These are phyloP conservation scores for Remersonia thermophila DNA, from an alignment of 2,329 filamentous ascomycete species.

Conservation along the genomic window DNA sequence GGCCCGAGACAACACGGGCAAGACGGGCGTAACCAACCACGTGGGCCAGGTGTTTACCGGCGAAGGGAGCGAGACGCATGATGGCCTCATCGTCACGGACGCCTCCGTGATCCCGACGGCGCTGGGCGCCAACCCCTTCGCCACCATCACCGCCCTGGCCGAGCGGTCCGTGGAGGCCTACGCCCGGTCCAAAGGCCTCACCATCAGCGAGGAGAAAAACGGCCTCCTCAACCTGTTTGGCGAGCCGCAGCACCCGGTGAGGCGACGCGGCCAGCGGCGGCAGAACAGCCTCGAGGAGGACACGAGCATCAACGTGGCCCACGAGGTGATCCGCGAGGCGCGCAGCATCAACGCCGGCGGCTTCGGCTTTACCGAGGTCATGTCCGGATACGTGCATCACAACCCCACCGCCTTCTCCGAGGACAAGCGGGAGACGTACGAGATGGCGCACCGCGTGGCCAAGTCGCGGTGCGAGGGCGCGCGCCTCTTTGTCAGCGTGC, in stretches of 20 bases:
- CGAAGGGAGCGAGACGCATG: conserved; percentile 35
- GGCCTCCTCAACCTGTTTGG: conserved; percentile 42
- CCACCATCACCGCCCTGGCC: conserved; percentile 56
- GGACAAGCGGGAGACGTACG: conserved; percentile 39
- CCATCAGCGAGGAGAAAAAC: conserved; percentile 34
- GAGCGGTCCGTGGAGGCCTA: conserved; percentile 48
- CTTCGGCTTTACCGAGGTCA: conserved; percentile 51
- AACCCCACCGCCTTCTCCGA: conserved; percentile 26
- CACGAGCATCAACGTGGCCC: conserved; percentile 25
- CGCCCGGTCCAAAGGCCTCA: conserved; percentile 27
- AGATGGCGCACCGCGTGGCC: conserved; percentile 39
- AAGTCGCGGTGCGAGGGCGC: conserved; percentile 42
- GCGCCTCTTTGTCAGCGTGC: conserved; percentile 46
- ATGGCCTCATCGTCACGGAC: conserved; percentile 50
- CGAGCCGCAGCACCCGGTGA: conserved; percentile 31
- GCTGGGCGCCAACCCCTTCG: conserved; percentile 54
- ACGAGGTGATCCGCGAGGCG: conserved; percentile 29
- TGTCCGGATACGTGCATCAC: conserved; percentile 48
- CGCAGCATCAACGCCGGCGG: conserved; percentile 33
- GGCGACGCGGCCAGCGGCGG: conserved; percentile 2
- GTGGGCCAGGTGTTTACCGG: conserved; percentile 48
- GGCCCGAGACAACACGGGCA: conserved; percentile 44
- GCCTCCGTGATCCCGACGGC: conserved; percentile 49
- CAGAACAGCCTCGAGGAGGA: conserved; percentile 24
- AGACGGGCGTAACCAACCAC: conserved; percentile 48